Percentiles rank a stretch among this genome's conserved stretches.
Conservation (phyloP, 2,329 filamentous ascomycete genomes). For the Penicillium sumatraense region DNA sequence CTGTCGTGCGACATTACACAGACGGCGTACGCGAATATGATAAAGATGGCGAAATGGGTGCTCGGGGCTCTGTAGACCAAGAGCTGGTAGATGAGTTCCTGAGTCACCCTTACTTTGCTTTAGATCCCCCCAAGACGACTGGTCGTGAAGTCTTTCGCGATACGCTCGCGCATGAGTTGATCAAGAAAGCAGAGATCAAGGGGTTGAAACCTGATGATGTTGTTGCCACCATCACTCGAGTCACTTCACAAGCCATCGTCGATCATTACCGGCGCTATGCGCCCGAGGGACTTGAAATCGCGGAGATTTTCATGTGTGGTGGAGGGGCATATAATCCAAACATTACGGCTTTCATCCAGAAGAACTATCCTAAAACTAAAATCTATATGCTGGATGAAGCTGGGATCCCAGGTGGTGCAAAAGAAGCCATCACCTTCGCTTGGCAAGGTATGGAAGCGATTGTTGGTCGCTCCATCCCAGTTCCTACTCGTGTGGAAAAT, state of each 20-base stretch:
- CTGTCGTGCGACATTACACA: constrained; percentile 59
- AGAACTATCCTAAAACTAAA: constrained; percentile 52
- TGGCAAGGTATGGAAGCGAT: constrained; percentile 66
- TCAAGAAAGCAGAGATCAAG: constrained; percentile 51
- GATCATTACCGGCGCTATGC: constrained; percentile 46
- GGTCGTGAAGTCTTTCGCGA: constrained; percentile 65
- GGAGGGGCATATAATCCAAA: constrained; percentile 63
- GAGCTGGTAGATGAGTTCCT: constrained; percentile 59
- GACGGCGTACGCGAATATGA: constrained; percentile 57
- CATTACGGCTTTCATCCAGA: constrained; percentile 59
- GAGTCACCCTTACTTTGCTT: constrained; percentile 55
- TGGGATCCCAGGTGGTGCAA: constrained; percentile 61
- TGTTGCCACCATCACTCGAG: constrained; percentile 63
- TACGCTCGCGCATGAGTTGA: constrained; percentile 58
- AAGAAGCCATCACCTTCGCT: constrained; percentile 65
- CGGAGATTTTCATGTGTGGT: constrained; percentile 66
- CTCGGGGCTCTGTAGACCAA: constrained; percentile 55
- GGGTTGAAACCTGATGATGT: constrained; percentile 57
- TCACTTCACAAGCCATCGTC: constrained; percentile 64
- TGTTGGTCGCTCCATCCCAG: constrained; percentile 59
- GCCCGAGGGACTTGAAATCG: constrained; percentile 51
- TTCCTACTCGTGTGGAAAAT: constrained; percentile 61
- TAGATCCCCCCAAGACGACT: constrained; percentile 61
- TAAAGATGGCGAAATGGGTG: constrained; percentile 56
- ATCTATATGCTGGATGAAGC: constrained; percentile 63